Conservation (phyloP, 345 rosid species). For the Linum lewisii region DNA sequence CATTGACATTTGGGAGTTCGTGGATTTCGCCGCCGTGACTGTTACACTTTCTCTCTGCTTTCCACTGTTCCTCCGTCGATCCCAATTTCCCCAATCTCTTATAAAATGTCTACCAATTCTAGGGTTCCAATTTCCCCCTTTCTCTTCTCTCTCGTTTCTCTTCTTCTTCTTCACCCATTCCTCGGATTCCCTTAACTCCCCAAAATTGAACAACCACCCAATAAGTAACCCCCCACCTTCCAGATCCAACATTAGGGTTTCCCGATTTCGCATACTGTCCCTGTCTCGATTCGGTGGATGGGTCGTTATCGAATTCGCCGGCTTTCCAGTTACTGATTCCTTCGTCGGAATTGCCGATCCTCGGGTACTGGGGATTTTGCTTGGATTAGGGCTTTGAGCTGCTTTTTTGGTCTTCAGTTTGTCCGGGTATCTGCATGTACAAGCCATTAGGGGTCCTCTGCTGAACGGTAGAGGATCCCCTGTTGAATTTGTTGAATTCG, state of each 20-base stretch:
- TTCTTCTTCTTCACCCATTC: constrained; percentile 12
- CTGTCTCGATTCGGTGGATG: neutral
- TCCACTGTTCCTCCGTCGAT: neutral
- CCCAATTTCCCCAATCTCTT: neutral
- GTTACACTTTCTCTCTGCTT: neutral
- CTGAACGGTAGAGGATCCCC: constrained; percentile 51
- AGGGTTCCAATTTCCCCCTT: neutral
- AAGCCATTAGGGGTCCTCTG: constrained; percentile 53
- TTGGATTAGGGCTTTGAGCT: constrained; percentile 13
- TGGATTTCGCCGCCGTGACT: neutral
- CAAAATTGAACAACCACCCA: constrained; percentile 13
- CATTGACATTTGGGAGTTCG: neutral
- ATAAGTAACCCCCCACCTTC: constrained; percentile 8
- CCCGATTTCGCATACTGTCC: neutral
- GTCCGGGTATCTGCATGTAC: constrained; percentile 34
- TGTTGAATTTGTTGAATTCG: constrained; percentile 12
- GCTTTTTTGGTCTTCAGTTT: constrained; percentile 16
- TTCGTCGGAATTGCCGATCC: constrained; percentile 17
- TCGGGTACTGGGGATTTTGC: constrained; percentile 20
- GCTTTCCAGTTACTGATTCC: constrained; percentile 35
- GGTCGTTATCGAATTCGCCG: constrained; percentile 16
- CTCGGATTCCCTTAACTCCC: constrained; percentile 42
- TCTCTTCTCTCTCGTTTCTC: constrained; percentile 9
- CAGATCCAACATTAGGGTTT: constrained; percentile 47
- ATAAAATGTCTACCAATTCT: neutral